Percentiles rank a stretch among this genome's conserved stretches.
phyloP scores from a whole-genome alignment of 1,284 basidiomycete genomes.

The Termitomyces sp. region DNA sequence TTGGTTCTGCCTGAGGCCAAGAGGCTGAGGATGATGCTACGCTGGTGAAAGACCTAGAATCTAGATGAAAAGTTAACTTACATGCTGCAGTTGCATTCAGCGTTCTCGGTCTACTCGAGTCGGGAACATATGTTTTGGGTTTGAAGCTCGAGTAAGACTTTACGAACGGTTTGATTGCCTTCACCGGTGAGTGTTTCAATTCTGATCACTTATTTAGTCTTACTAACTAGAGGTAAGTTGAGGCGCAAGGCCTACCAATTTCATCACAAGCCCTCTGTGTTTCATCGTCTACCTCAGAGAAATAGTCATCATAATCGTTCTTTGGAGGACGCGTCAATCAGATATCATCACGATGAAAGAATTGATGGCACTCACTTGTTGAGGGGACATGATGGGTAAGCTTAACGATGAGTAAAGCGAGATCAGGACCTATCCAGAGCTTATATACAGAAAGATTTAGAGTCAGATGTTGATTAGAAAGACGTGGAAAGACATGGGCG shows the following conservation, averaged over 20 bases:
- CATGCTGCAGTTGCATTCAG: background rate
- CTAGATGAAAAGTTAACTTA: background rate
- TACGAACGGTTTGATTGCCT: background rate
- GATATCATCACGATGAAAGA: background rate
- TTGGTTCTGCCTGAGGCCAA: background rate
- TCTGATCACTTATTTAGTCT: constrained; percentile 2
- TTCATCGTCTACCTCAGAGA: constrained; percentile 2
- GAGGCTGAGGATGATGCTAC: background rate
- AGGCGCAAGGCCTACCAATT: constrained; percentile 7
- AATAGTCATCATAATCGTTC: constrained; percentile 6
- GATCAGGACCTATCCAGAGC: background rate
- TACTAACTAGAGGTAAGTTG: background rate
- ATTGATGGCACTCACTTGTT: background rate
- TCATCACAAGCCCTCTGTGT: background rate
- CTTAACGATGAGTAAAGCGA: background rate
- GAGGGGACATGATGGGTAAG: background rate
- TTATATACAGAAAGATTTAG: background rate
- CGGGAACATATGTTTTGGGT: background rate
- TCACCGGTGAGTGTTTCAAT: constrained; percentile 4
- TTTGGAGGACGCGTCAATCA: background rate
- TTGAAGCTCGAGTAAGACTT: background rate
- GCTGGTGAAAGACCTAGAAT: background rate
- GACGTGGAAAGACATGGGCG: background rate
- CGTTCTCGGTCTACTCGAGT: background rate
- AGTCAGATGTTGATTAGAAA: background rate